Base-by-base conservation (phyloP, 306 rosid species). In the Hippophae rhamnoides region DNA sequence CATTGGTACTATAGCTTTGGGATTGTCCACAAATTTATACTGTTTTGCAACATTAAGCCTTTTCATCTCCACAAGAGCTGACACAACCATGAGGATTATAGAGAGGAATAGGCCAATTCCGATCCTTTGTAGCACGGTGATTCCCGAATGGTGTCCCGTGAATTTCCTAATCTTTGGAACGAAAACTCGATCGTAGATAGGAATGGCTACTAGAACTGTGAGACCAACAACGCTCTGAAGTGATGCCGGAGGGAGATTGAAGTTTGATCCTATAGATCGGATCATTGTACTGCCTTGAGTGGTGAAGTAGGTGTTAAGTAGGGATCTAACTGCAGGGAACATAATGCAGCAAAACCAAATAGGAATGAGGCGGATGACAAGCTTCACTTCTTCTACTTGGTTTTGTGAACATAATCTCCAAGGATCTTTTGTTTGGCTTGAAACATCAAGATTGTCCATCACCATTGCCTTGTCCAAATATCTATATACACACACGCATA, bases 311-410 rank as follows among this genome's bases (percentile, higher is more conserved):
- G 97, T 89, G 79, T 79, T 86, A 40, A 69, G 47, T 26, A 81
- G 89, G 9, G 89, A 45, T 57, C 81, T 89, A 11, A 86, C 87
- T 0, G 68, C 89, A 0, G 51, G 67, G 78, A 86, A 79, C 87
- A 89, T 86, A 2, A 89, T 1, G 45, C 95, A 89, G 2, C 79
- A 71, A 6, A 89, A 51, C 97, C 97, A 89, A 48, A 86, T 74
- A 13, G 97, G 95, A 50, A 84, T 73, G 10, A 89, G 71, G 5
- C 97, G 83, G 26, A 82, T 57, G 9, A 86, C 74, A 1, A 84
- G 76, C 82, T 89, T 86, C 31, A 71, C 90, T 74, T 89, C 95
- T 69, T 86, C 95, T 9, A 89, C 95, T 74, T 84, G 87, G 1
- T 59, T 70, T 47, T 76, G 64, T 12, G 90, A 76, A 71, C 95